These are phyloP conservation scores for Suillus tomentosus DNA, from an alignment of 768 basidiomycete genomes.

Conservation along the genomic window DNA sequence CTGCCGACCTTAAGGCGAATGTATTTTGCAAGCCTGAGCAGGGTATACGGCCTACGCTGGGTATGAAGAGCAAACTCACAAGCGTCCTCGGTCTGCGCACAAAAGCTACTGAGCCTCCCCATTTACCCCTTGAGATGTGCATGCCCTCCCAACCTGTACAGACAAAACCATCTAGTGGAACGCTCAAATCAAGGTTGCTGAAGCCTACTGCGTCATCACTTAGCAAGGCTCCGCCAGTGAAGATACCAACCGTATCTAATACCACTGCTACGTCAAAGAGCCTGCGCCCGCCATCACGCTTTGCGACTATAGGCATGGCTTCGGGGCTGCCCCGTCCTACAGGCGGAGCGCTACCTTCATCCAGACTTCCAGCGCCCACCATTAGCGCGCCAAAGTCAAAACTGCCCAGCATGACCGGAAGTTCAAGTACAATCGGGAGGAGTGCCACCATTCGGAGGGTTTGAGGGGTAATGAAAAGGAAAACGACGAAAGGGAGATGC, in stretches of 20 bases:
- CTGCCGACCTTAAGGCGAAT: not conserved
- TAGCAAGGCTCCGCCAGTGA: constrained; percentile 9
- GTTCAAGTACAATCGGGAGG: constrained; percentile 11
- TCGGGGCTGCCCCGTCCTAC: constrained; percentile 15
- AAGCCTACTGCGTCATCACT: constrained; percentile 12
- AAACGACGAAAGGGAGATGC: not conserved
- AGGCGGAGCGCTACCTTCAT: constrained; percentile 2
- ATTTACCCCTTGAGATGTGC: not conserved
- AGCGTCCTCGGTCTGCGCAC: constrained; percentile 13
- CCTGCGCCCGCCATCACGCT: constrained; percentile 17
- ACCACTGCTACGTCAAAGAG: not conserved
- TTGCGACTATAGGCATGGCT: constrained; percentile 5
- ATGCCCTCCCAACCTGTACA: not conserved
- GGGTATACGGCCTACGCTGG: not conserved
- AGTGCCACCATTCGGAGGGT: constrained; percentile 10
- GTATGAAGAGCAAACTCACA: constrained; percentile 16
- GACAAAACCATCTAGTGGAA: not conserved
- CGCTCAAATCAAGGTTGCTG: constrained; percentile 10
- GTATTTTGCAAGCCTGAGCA: constrained; percentile 7
- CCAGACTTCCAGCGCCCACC: constrained; percentile 17
- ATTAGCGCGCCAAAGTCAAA: constrained; percentile 15
- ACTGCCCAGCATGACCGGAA: not conserved
- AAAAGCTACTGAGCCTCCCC: constrained; percentile 1
- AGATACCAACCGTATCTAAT: constrained; percentile 4
- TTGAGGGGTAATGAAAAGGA: not conserved